Evolutionary conservation across 2,329 filamentous ascomycete species (phyloP).

Genomic region (Thielaviopsis cerberus): DNA sequence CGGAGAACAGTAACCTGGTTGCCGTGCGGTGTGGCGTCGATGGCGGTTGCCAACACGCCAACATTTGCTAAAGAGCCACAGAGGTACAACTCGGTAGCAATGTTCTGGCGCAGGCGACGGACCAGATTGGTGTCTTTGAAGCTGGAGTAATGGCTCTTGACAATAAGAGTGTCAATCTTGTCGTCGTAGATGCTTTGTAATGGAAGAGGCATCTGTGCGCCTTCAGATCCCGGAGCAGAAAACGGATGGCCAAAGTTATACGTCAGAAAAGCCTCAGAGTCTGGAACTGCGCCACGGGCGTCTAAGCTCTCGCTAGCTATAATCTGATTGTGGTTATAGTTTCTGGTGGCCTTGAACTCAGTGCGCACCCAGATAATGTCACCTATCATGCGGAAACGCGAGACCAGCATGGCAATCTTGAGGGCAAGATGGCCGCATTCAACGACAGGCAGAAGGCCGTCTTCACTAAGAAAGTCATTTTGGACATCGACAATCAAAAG

Average conservation of each 20-base stretch:
- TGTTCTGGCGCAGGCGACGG: conserved; percentile 58
- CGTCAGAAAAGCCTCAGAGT: conserved; percentile 30
- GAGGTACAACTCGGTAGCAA: conserved; percentile 77
- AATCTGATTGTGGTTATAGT: conserved; percentile 5
- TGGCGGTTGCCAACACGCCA: conserved; percentile 75
- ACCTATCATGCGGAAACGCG: conserved; percentile 51
- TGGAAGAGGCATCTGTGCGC: conserved; percentile 26
- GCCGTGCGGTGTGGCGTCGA: conserved; percentile 77
- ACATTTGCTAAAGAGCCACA: conserved; percentile 76
- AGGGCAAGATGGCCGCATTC: conserved; percentile 48
- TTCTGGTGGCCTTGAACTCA: conserved; percentile 45
- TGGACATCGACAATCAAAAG: conserved; percentile 75
- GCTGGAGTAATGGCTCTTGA: conserved; percentile 75
- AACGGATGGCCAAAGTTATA: conserved; percentile 22
- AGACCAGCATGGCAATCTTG: conserved; percentile 45
- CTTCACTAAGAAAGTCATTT: conserved; percentile 62
- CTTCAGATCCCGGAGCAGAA: conserved; percentile 26
- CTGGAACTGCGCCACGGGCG: conserved; percentile 18
- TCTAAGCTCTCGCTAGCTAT: background rate
- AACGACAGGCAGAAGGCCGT: conserved; percentile 48
- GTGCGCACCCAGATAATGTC: conserved; percentile 74
- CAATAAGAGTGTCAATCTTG: conserved; percentile 31
- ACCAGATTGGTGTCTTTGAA: conserved; percentile 60
- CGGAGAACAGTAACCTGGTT: conserved; percentile 72
- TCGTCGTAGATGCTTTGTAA: conserved; percentile 27